These are phyloP conservation scores for Imleria badia DNA, from an alignment of 768 basidiomycete species.

Conservation along the genomic window DNA sequence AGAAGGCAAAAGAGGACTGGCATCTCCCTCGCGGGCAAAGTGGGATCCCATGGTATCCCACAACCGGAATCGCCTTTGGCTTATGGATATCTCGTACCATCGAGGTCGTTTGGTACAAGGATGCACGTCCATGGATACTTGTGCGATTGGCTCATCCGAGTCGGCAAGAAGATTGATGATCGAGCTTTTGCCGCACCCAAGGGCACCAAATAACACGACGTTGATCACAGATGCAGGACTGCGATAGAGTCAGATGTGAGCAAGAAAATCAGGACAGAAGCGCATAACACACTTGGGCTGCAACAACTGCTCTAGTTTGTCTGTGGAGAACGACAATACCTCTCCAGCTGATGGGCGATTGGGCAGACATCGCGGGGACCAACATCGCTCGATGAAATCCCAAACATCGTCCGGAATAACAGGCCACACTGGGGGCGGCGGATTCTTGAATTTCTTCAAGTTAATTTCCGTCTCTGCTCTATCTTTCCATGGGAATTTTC, in stretches of 20 bases:
- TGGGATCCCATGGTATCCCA: slow-evolving; percentile 18
- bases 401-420: not conserved
- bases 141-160: too few relatives aligned
- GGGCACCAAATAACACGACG: too few relatives aligned
- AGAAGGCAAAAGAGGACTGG: slow-evolving; percentile 3
- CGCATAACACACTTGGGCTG: not conserved
- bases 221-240: slow-evolving; percentile 3
- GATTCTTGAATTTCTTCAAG: not conserved
- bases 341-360: not conserved
- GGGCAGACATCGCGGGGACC: not conserved
- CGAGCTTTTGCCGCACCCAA: too few relatives aligned
- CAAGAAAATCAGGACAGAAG: not conserved
- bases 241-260: not conserved
- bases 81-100: not conserved
- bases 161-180: too few relatives aligned
- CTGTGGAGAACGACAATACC: not conserved
- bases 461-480: not conserved
- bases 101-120: slow-evolving; percentile 31
- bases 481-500: not conserved
- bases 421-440: slow-evolving; percentile 1
- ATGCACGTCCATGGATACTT: not conserved
- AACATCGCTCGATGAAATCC: slow-evolving; percentile 4
- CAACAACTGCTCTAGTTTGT: not conserved
- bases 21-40: not conserved
- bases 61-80: slow-evolving; percentile 8